These are phyloP conservation scores for Trichosporon faecale DNA, from an alignment of 1,284 basidiomycete genomes.

Conservation along the genomic window DNA sequence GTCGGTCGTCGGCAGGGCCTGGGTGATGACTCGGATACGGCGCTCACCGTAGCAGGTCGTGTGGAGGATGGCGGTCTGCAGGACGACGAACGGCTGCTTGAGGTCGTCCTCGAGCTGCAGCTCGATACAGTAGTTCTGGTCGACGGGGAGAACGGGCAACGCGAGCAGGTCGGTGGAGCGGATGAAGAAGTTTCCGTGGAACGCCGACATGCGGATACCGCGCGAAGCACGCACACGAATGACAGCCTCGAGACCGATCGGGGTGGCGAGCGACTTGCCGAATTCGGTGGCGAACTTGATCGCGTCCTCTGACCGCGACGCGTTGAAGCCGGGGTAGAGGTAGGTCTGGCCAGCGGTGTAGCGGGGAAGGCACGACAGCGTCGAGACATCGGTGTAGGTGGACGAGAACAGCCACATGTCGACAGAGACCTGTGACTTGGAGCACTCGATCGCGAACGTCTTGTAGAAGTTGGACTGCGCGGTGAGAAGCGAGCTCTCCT, in stretches of 20 bases:
- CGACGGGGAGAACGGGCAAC: constrained; percentile 92
- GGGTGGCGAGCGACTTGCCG: constrained; percentile 84
- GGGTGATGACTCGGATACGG: constrained; percentile 90
- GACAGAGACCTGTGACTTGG: constrained; percentile 92
- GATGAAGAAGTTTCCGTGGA: constrained; percentile 99
- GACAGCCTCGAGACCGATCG: constrained; percentile 94
- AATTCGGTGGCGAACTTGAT: constrained; percentile 98
- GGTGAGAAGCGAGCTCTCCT: constrained; percentile 85
- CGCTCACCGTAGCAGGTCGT: constrained; percentile 95
- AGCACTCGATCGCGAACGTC: constrained; percentile 98
- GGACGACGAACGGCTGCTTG: constrained; percentile 85
- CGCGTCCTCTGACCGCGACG: constrained; percentile 87
- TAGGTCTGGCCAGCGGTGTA: constrained; percentile 98
- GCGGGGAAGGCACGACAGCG: constrained; percentile 72
- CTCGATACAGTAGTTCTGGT: constrained; percentile 96
- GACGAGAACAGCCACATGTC: constrained; percentile 99
- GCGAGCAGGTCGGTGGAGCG: constrained; percentile 95
- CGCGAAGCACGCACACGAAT: constrained; percentile 94
- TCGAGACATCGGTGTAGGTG: constrained; percentile 92
- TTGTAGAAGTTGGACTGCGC: constrained; percentile 95
- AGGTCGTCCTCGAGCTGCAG: constrained; percentile 96
- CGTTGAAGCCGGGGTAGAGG: constrained; percentile 98
- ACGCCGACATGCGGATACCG: constrained; percentile 92
- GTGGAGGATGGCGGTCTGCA: constrained; percentile 94
- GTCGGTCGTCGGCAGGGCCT: constrained; percentile 86